Evolutionary conservation across 306 rosid genomes (phyloP).

Genomic region (Cercis canadensis): DNA sequence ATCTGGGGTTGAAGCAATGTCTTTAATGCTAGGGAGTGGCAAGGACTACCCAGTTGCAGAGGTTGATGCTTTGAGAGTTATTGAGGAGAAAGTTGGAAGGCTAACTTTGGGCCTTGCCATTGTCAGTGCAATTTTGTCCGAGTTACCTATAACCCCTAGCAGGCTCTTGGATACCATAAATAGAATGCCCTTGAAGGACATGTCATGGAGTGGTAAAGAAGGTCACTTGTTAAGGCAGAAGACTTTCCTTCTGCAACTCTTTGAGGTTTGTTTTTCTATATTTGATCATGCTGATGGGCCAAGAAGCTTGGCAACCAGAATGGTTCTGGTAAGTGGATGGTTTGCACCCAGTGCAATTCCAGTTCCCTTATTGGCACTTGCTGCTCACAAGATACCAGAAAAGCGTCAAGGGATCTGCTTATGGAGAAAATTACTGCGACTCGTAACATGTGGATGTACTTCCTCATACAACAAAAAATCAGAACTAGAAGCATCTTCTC

Average conservation of each 20-base stretch:
- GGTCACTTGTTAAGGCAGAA: slow-evolving; percentile 56
- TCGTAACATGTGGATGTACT: slow-evolving; percentile 65
- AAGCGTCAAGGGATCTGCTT: slow-evolving; percentile 52
- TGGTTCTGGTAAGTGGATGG: slow-evolving; percentile 88
- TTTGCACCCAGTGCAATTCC: slow-evolving; percentile 82
- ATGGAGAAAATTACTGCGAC: slow-evolving; percentile 56
- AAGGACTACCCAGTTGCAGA: slow-evolving; percentile 71
- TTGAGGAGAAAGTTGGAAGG: slow-evolving; percentile 82
- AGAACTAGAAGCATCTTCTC: slow-evolving; percentile 83
- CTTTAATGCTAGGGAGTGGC: slow-evolving; percentile 69
- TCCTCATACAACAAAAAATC: slow-evolving; percentile 68
- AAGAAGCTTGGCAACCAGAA: slow-evolving; percentile 83
- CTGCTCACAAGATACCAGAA: slow-evolving; percentile 77
- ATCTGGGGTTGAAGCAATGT: slow-evolving; percentile 84
- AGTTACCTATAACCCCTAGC: slow-evolving; percentile 82
- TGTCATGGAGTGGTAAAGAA: slow-evolving; percentile 71
- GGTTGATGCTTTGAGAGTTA: slow-evolving; percentile 75
- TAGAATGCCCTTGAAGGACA: slow-evolving; percentile 84
- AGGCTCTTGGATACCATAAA: slow-evolving; percentile 77
- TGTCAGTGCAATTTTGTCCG: slow-evolving; percentile 76
- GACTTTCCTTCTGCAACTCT: slow-evolving; percentile 76
- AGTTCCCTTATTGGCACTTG: slow-evolving; percentile 58
- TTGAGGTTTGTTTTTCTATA: slow-evolving; percentile 90
- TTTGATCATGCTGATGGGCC: slow-evolving; percentile 93
- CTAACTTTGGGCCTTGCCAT: slow-evolving; percentile 77